A percentile compares a stretch with the other conserved stretches of the same genome.
Conservation (phyloP, 2,329 filamentous ascomycete genomes). For the Aspergillus caelatus region DNA sequence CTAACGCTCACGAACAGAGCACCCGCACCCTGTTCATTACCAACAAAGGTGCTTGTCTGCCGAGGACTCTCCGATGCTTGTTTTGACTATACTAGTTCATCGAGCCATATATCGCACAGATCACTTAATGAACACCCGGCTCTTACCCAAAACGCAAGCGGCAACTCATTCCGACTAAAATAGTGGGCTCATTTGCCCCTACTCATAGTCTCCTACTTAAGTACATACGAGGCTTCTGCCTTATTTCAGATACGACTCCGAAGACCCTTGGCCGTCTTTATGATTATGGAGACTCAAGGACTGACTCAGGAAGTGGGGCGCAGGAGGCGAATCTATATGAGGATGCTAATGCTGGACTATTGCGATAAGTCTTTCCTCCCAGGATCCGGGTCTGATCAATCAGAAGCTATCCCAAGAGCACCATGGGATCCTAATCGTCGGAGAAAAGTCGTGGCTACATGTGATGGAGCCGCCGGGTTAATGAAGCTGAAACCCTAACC, state of each 20-base stretch:
- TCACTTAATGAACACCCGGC: not conserved
- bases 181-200: not conserved
- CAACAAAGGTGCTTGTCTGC: not conserved
- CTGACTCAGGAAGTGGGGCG: not conserved
- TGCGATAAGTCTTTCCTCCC: not conserved
- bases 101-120: not conserved
- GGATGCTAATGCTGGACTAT: constrained; percentile 3
- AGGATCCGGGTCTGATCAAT: not conserved
- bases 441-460: not conserved
- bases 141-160: not conserved
- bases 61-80: not conserved
- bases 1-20: not conserved
- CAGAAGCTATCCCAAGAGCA: not conserved
- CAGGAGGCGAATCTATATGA: not conserved
- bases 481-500: constrained; percentile 28
- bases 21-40: not conserved
- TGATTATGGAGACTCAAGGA: constrained; percentile 3
- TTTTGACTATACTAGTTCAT: not conserved
- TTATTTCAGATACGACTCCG: not conserved
- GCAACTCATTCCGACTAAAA: not conserved
- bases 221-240: not conserved
- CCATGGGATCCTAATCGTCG: not conserved
- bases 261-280: constrained; percentile 2
- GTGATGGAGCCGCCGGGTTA: constrained; percentile 10
- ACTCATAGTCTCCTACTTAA: not conserved